phyloP scores from a whole-genome alignment of 1,284 basidiomycete genomes.

The Termitomyces sp. region DNA sequence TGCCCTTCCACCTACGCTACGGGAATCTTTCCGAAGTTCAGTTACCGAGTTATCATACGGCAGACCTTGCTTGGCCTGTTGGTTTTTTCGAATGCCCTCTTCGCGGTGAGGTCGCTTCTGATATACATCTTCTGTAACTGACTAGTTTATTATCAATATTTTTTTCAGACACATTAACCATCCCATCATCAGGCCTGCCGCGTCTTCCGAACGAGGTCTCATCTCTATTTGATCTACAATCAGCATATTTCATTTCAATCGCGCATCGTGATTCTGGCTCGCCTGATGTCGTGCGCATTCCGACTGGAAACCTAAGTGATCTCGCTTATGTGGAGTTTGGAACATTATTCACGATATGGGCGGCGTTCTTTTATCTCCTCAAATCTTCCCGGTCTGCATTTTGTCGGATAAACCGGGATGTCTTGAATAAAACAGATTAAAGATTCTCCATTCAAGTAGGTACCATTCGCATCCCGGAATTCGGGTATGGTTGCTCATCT shows the following conservation, averaged over 20 bases:
- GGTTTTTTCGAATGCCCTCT: constrained; percentile 36
- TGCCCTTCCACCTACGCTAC: constrained; percentile 51
- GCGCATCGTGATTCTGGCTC: constrained; percentile 13
- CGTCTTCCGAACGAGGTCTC: constrained; percentile 18
- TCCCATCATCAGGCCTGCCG: constrained; percentile 6
- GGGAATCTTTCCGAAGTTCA: constrained; percentile 24
- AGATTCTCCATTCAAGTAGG: background rate
- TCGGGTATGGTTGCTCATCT: background rate
- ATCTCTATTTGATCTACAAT: constrained; percentile 11
- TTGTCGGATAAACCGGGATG: constrained; percentile 2
- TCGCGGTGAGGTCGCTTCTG: constrained; percentile 17
- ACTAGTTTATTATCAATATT: background rate
- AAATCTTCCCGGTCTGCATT: constrained; percentile 12
- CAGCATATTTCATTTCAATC: constrained; percentile 20
- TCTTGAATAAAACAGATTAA: constrained; percentile 7
- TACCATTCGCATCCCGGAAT: too few relatives aligned
- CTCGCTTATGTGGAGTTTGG: constrained; percentile 36
- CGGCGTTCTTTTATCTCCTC: constrained; percentile 34
- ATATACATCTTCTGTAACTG: background rate
- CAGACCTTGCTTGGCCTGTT: constrained; percentile 30
- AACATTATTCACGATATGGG: constrained; percentile 34
- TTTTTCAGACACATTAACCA: constrained; percentile 4
- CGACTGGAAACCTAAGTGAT: constrained; percentile 34
- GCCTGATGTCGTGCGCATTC: constrained; percentile 26
- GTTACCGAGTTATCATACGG: constrained; percentile 19